These are phyloP conservation scores for Wallacemonas sp. DNA, from an alignment of 208 protist species.

Conservation along the genomic window DNA sequence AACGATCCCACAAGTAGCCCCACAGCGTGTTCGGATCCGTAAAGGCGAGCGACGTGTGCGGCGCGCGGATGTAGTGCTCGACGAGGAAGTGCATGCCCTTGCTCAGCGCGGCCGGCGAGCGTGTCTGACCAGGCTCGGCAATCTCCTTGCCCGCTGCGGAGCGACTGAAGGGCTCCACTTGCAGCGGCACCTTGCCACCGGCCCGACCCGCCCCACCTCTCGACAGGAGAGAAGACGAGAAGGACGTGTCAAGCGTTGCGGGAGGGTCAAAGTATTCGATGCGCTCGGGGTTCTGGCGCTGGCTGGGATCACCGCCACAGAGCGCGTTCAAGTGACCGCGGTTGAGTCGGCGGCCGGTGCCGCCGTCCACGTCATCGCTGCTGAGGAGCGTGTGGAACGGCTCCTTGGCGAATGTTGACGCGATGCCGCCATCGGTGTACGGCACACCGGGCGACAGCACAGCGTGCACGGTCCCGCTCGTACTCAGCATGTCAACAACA, in stretches of 20 bases:
- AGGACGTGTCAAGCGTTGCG: slow-evolving; percentile 9
- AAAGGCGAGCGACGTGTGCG: slow-evolving; percentile 65
- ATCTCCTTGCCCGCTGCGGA: slow-evolving; percentile 69
- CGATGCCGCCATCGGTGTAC: slow-evolving; percentile 38
- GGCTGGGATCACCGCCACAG: slow-evolving; percentile 51
- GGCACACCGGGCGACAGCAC: slow-evolving; percentile 9
- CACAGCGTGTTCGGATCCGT: slow-evolving; percentile 71
- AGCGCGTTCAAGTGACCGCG: slow-evolving; percentile 57
- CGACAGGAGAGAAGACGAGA: background rate
- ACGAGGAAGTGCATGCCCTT: slow-evolving; percentile 90
- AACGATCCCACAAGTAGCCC: slow-evolving; percentile 83
- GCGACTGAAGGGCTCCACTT: slow-evolving; percentile 74
- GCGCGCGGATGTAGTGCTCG: slow-evolving; percentile 74
- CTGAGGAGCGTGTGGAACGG: slow-evolving; percentile 51
- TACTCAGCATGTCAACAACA: background rate
- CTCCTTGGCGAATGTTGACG: slow-evolving; percentile 37
- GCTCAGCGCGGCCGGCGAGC: slow-evolving; percentile 69
- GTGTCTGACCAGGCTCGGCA: slow-evolving; percentile 42
- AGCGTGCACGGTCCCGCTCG: background rate
- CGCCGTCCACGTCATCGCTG: slow-evolving; percentile 9
- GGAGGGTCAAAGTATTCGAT: slow-evolving; percentile 37
- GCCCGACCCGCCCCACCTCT: background rate
- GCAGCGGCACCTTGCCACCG: slow-evolving; percentile 7
- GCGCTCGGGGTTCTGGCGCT: slow-evolving; percentile 40
- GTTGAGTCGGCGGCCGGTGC: slow-evolving; percentile 29